phyloP scores from a whole-genome alignment of 257 asterid species.

The Nicotiana tomentosiformis region DNA sequence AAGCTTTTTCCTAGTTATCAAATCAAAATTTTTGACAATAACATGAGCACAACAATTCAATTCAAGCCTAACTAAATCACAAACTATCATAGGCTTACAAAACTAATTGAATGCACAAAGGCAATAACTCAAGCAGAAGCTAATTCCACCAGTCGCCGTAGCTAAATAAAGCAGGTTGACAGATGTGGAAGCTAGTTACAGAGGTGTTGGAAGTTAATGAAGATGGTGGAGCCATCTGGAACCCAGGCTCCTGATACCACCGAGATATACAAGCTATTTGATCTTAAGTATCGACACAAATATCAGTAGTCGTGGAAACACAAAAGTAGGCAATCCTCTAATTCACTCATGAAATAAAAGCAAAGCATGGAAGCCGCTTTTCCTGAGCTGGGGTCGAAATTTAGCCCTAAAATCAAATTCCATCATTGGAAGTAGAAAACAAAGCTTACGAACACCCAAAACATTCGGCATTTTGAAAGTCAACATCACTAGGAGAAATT shows the following conservation, averaged over 20 bases:
- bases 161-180: background rate
- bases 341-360: background rate
- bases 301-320: background rate
- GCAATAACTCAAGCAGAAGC: background rate
- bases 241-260: background rate
- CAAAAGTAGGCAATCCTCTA: background rate
- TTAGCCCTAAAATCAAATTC: background rate
- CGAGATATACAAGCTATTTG: background rate
- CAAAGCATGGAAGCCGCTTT: background rate
- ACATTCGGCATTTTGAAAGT: background rate
- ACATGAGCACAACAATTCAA: background rate
- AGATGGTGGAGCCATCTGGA: background rate
- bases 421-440: background rate
- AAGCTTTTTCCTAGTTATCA: constrained; percentile 71
- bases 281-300: background rate
- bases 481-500: background rate
- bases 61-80: background rate
- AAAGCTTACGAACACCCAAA: background rate
- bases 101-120: background rate
- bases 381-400: background rate
- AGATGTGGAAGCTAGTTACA: background rate
- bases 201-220: background rate
- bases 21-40: constrained; percentile 1
- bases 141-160: background rate
- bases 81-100: background rate